Conservation (phyloP, 768 basidiomycete genomes). For the Coprinellus micaceus region DNA sequence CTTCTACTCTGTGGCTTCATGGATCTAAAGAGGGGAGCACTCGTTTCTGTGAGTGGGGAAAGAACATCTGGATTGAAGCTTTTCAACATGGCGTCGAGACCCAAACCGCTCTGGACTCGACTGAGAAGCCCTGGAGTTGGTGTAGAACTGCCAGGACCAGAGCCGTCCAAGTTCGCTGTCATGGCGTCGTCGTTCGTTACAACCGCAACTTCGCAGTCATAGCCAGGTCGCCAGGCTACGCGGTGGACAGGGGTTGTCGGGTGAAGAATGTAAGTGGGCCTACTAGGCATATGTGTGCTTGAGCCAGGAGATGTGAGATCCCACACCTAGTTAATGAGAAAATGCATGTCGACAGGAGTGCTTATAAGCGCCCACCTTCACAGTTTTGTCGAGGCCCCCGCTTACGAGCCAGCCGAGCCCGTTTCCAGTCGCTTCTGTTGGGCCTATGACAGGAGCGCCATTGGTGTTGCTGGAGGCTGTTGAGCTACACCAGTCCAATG, state of each 20-base stretch:
- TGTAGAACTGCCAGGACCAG: slow-evolving; percentile 5
- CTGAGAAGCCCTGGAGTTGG: slow-evolving; percentile 19
- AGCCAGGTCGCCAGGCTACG: slow-evolving; percentile 72
- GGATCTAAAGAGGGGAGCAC: background rate
- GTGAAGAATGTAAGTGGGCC: slow-evolving; percentile 68
- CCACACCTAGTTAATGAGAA: slow-evolving; percentile 54
- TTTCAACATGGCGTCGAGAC: slow-evolving; percentile 24
- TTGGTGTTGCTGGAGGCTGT: background rate
- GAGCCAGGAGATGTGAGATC: slow-evolving; percentile 50
- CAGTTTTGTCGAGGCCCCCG: slow-evolving; percentile 73
- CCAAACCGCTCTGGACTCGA: slow-evolving; percentile 26
- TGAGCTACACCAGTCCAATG: slow-evolving; percentile 63
- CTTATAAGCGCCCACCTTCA: slow-evolving; percentile 48
- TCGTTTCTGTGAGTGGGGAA: slow-evolving; percentile 8
- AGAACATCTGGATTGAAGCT: slow-evolving; percentile 9
- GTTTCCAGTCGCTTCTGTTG: slow-evolving; percentile 23
- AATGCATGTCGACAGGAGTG: background rate
- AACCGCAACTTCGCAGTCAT: slow-evolving; percentile 71
- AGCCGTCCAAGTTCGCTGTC: slow-evolving; percentile 23
- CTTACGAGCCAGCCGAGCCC: slow-evolving; percentile 74
- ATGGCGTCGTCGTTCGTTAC: slow-evolving; percentile 61
- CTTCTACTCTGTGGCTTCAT: slow-evolving; percentile 6
- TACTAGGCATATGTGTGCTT: slow-evolving; percentile 51
- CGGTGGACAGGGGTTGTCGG: slow-evolving; percentile 72
- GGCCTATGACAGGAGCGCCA: slow-evolving; percentile 9